Base-by-base conservation (phyloP, 768 basidiomycete genomes). In the Naganishia vishniacii region DNA sequence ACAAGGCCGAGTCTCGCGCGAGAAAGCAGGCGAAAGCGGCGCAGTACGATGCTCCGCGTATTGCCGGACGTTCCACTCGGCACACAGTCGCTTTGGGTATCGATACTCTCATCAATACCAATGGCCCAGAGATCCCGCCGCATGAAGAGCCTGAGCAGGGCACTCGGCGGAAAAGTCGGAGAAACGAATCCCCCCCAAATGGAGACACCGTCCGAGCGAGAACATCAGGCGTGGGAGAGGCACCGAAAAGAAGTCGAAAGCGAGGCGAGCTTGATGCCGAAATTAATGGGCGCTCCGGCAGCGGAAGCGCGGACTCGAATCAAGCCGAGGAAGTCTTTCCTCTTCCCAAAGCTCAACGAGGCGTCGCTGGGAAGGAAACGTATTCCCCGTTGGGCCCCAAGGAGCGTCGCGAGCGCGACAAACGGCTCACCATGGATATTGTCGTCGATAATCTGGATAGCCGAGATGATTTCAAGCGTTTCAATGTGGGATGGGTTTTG, bases 401-500 rank as follows among this genome's bases (percentile, higher is more conserved):
- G 51, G 73, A 77, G 61, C 58, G 76, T 26, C 51, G 74, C 23
- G 67, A 69, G 42, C 49, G 61, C 37, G 63, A 68, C 34, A 67
- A 64, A 59, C 37, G 34, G 53, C 37, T 56, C 34, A 70, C 73
- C 41, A 45, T 77, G 67, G 72, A 72, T 47, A 81, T 82, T 26
- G 78, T 88, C 60, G 85, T 89, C 2, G 82, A 85, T n/a, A 80
- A 85, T 44, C 84, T 93, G 32, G 87, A 87, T 72, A 81, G 83
- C 45, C 82, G 83, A 61, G 83, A 83, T 45, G 86, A 86, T 20
- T 95, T 94, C 80, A 83, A 80, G 72, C 77, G 86, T 78, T 94
- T 94, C 78, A 86, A 95, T 64, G 80, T 81, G 25, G 91, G 91
- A 0, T 93, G 90, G 91, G 89, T 94, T 8, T 78, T 93, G 15